Evolutionary conservation across 495 filamentous ascomycete species (phyloP).

Genomic region (Monascus purpureus): DNA sequence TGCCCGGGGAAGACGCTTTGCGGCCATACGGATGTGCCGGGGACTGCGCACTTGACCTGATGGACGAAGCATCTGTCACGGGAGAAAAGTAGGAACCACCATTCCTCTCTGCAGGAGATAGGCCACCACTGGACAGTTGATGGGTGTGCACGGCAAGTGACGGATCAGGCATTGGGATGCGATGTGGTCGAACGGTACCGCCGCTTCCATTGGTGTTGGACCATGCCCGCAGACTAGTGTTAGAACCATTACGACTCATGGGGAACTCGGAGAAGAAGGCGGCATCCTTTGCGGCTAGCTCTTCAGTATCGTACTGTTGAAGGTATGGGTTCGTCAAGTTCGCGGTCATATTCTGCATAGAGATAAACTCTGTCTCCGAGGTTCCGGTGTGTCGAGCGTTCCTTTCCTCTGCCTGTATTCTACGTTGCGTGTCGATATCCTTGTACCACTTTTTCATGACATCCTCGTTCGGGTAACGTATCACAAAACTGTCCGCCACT

Average conservation of each 20-base stretch:
- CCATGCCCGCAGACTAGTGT: slow-evolving; percentile 62
- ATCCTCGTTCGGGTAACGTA: slow-evolving; percentile 81
- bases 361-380: slow-evolving; percentile 65
- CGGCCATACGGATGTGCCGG: slow-evolving; percentile 66
- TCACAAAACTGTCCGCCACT: slow-evolving; percentile 91
- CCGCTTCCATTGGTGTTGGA: slow-evolving; percentile 66
- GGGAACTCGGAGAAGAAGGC: slow-evolving; percentile 35
- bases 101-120: slow-evolving; percentile 37
- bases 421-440: slow-evolving; percentile 36
- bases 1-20: slow-evolving; percentile 45
- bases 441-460: slow-evolving; percentile 81
- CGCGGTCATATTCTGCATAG: slow-evolving; percentile 47
- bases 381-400: slow-evolving; percentile 39
- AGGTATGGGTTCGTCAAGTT: slow-evolving; percentile 66
- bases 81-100: slow-evolving; percentile 88
- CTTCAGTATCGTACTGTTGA: slow-evolving; percentile 67
- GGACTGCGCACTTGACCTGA: slow-evolving; percentile 65
- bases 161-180: slow-evolving; percentile 52
- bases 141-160: slow-evolving; percentile 58
- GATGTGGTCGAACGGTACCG: slow-evolving; percentile 41
- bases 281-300: slow-evolving; percentile 41
- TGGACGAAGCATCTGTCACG: slow-evolving; percentile 69
- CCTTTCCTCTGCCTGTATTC: slow-evolving; percentile 30
- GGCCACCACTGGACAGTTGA: slow-evolving; percentile 36
- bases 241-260: slow-evolving; percentile 68